Base-by-base conservation (phyloP, 352 stramenopile species). In the Phytophthora sp. region DNA sequence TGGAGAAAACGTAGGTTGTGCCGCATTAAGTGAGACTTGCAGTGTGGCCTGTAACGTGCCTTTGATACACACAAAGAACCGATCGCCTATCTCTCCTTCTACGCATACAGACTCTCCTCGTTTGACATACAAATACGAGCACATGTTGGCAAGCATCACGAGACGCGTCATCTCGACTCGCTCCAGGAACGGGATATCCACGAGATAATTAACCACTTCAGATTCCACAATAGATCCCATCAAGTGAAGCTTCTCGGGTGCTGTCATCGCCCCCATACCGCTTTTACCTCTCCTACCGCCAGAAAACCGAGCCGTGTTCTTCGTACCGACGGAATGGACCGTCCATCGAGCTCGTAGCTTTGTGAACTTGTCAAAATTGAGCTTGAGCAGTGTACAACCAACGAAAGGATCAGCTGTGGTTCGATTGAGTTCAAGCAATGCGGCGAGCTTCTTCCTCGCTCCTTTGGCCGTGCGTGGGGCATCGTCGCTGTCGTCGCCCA, bases 61-160 rank as follows among this genome's bases (percentile, higher is more conserved):
- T 39, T 79, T 77, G 38, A 92, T 83, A 51, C 80, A 92, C 42
- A 92, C 83, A 69, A 86, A 92, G 56, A 92, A 92, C 3, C 70
- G 59, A 30, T 92, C 77, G 20, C 79, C 83, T 26, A 84, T 66
- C 55, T 90, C 83, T 2, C 77, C 80, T 69, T 89, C 80, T 11
- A 77, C 52, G 20, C 79, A 91, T 0, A 92, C 58, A 29, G 75
- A 57, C 18, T 90, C 65, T 1, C 76, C 83, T 41, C 74, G 74
- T 2, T 54, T 67, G n/a, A 89, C 76, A 23, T 84, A 86, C 35
- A 79, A 42, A 51, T 89, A 90, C 56, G 83, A 84, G 62, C 80
- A 92, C 46, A 92, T 74, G 23, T 89, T 88, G 12, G 79, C 82
- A 4, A 90, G 72, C 21, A 79, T 85, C 23, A 88, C 68, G 1